Evolutionary conservation across 768 basidiomycete species (phyloP).

Genomic region (Peribolospora baueri): DNA sequence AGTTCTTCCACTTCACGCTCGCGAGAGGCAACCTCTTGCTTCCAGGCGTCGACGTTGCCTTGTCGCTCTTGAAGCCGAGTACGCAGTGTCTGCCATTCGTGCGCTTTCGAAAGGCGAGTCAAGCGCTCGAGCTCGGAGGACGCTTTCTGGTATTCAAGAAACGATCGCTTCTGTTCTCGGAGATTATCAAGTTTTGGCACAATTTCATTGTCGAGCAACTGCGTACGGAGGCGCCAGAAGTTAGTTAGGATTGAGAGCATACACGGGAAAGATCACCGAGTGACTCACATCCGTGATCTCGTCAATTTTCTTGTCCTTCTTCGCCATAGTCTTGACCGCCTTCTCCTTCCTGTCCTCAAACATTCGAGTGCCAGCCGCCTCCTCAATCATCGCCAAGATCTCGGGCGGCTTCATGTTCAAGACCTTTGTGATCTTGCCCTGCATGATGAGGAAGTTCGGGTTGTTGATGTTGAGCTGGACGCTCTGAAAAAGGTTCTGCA

Average conservation of each 20-base stretch:
- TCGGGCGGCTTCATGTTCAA: constrained; percentile 97
- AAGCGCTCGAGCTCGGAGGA: constrained; percentile 67
- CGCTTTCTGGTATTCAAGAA: constrained; percentile 71
- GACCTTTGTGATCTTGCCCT: constrained; percentile 89
- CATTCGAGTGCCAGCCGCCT: constrained; percentile 95
- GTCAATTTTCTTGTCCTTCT: constrained; percentile 86
- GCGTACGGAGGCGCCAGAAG: background rate
- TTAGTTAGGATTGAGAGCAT: background rate
- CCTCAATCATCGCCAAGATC: constrained; percentile 94
- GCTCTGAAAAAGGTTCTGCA: constrained; percentile 82
- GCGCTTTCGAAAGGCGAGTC: constrained; percentile 54
- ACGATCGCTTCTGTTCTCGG: constrained; percentile 65
- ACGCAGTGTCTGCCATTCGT: constrained; percentile 42
- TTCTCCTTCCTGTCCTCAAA: constrained; percentile 97
- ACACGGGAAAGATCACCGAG: background rate
- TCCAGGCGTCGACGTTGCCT: constrained; percentile 15
- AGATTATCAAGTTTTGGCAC: constrained; percentile 80
- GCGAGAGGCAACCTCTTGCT: constrained; percentile 10
- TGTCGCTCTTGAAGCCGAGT: constrained; percentile 16
- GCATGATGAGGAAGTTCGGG: constrained; percentile 98
- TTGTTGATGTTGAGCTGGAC: constrained; percentile 99
- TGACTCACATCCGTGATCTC: constrained; percentile 41
- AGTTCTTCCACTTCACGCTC: constrained; percentile 21
- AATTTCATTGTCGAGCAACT: constrained; percentile 65
- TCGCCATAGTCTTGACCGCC: constrained; percentile 79